Evolutionary conservation across 2,329 filamentous ascomycete species (phyloP), one percentile per base, ranked within the genome.

Genomic region (Cladosporium sp.): DNA sequence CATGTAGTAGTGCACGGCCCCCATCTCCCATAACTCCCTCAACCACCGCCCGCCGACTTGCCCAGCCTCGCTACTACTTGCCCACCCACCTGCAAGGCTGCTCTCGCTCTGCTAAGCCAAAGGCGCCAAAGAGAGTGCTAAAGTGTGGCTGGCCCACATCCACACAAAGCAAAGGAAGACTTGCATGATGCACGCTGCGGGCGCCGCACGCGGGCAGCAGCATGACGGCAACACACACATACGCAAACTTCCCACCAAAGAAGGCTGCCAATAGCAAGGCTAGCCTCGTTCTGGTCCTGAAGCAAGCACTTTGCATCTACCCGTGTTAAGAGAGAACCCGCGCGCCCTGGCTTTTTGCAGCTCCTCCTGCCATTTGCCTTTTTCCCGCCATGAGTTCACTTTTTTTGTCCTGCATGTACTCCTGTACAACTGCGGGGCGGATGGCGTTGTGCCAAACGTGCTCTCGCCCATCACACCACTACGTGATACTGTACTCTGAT

Each of bases 41-140:
- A 27, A 27, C 22, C 9, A 27, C 22, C 22, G n/a, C n/a, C n/a
- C 22, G 22, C 9, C 4, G 22, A 27, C 22, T 27, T 27, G 45
- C 45, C 45, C 45, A 48, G 45, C 45, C 45, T 48, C 45, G 45
- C 45, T 40, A 48, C 36, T 20, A 32, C 36, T 39, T 48, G 16
- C 45, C 38, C 36, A 32, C 36, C 22, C 33, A 29, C n/a, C 43
- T 39, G 43, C 43, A 47, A 47, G 43, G 43, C 43, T 38, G 35
- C 42, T 40, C 16, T 22, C 19, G 22, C 22, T 27, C 5, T 27
- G 22, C 22, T 27, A 27, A 27, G 22, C 22, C 22, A n/a, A n/a
- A n/a, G n/a, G n/a, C n/a, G n/a, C n/a, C n/a, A n/a, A n/a, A n/a
- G n/a, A n/a, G n/a, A n/a, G n/a, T n/a, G n/a, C n/a, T 27, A 12